Evolutionary conservation across 495 filamentous ascomycete genomes (phyloP), one percentile per base, ranked within the genome.

Genomic region (Aspergillus ostianus): DNA sequence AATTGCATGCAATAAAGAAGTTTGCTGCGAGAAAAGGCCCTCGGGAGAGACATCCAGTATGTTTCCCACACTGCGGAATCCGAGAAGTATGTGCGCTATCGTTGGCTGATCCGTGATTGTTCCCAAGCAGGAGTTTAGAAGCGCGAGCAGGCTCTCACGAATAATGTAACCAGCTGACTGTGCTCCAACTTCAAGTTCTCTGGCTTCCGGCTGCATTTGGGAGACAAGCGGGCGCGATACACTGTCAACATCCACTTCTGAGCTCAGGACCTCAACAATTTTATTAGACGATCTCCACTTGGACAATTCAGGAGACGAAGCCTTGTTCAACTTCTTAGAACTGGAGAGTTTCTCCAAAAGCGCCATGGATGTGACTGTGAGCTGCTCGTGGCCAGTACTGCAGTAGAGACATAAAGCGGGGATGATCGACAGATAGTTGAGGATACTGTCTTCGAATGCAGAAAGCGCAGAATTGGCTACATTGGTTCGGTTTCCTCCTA

Each of bases 391-490:
- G 1, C 89, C 87, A 44, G 91, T 85, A 45, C 90, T 89, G 64
- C 90, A 90, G 68, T 93, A 98, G 3, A 89, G 80, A 23, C 91
- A 92, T 27, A 98, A 75, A 57, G 89, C 85, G 7, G 89, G 86
- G 46, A 97, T 79, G 47, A 96, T 74, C 17, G 80, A 70, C 41
- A 98, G 73, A 63, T 92, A 87, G 64, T 87, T 90, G 55, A 96
- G 79, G 45, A 99, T 79, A 23, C 90, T 93, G 63, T 98, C 95
- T 71, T 99, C 95, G 68, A 98, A 92, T 1, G 89, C 91, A 15
- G 86, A 79, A 55, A 93, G 87, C 3, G 90, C 81, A 8, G 85
- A 82, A 66, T 93, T 93, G 1, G 86, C 82, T 18, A 90, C 85
- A 44, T 73, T 71, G 21, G 70, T 73, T 55, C 74, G 76, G 55